Percentiles rank a stretch among this genome's conserved stretches.
Conservation (phyloP, 192 early-diverging fungal genomes). For the Obelidium mucronatum region DNA sequence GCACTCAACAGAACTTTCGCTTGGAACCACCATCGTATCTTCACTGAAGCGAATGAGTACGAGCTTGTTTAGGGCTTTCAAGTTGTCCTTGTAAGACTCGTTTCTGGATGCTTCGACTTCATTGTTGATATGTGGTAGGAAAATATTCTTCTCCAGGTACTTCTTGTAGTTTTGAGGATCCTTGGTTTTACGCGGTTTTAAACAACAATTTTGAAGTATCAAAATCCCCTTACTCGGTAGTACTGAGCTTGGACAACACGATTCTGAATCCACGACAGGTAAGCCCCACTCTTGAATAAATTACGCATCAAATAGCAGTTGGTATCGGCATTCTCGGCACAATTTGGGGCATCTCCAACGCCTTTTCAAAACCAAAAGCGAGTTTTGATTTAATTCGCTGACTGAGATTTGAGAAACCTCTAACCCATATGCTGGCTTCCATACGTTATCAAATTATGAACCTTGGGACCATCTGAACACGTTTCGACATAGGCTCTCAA, state of each 20-base stretch:
- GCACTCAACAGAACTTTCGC: conserved; percentile 47
- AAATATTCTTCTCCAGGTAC: conserved; percentile 82
- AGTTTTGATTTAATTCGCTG: background rate
- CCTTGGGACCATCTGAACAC: conserved; percentile 67
- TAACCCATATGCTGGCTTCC: conserved; percentile 82
- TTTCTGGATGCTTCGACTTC: conserved; percentile 62
- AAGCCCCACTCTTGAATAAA: conserved; percentile 83
- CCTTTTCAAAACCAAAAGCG: conserved; percentile 8
- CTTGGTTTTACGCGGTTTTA: background rate
- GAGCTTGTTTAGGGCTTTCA: conserved; percentile 73
- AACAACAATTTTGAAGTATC: background rate
- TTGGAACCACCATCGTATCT: conserved; percentile 75
- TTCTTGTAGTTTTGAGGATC: conserved; percentile 64
- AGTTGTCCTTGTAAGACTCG: conserved; percentile 60
- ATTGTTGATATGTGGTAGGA: conserved; percentile 90
- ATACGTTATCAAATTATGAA: conserved; percentile 84
- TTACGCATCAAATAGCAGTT: conserved; percentile 76
- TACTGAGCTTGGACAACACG: conserved; percentile 95
- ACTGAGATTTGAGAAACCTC: background rate
- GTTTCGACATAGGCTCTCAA: conserved; percentile 82
- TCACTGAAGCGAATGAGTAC: conserved; percentile 84
- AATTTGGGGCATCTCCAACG: conserved; percentile 83
- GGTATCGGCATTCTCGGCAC: conserved; percentile 58
- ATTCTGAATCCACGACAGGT: conserved; percentile 82
- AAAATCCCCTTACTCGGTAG: conserved; percentile 67